Evolutionary conservation across 2,329 filamentous ascomycete genomes (phyloP), one percentile per base, ranked within the genome.

Genomic region (Xylariaceae sp.): DNA sequence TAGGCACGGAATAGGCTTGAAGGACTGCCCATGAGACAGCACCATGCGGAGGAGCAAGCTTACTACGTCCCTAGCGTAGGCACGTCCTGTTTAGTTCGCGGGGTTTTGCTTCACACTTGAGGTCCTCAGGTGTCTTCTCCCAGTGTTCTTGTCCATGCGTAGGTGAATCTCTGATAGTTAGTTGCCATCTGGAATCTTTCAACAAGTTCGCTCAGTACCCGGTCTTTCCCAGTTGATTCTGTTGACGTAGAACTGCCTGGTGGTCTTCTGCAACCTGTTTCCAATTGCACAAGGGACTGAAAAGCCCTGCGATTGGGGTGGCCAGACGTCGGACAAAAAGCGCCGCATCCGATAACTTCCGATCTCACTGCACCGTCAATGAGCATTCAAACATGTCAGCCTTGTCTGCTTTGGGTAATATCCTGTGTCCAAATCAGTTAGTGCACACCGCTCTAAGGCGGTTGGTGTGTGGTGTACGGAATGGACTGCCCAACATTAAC

Each of bases 321-420:
- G 47, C 48, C 58, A 56, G 63, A 57, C n/a, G 55, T 58, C 49
- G 47, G 54, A 55, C 53, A 58, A 30, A 30, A 30, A 61, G 54
- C 55, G 53, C 57, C 17, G 61, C 58, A 63, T 55, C 64, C 64
- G 64, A 56, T 23, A 66, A 65, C 35, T 54, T 52, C 64, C 64
- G 64, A 64, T 35, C 44, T 48, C 58, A 54, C 63, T 62, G 58
- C 59, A 45, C 10, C 42, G 42, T 45, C n/a, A 52, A 57, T 55
- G 30, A 62, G 35, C 59, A 56, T 60, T 58, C 61, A 67, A 64
- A 62, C 59, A 62, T 53, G 58, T 58, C 68, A 71, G 71, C 68
- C 70, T 73, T 73, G 69, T 71, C 71, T 71, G 55, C 35, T 69
- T 73, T 62, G 64, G 70, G 71, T 67, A 72, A 64, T 64, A 18